phyloP scores from a whole-genome alignment of 805 yeast species.

The Barnettozyma populi region DNA sequence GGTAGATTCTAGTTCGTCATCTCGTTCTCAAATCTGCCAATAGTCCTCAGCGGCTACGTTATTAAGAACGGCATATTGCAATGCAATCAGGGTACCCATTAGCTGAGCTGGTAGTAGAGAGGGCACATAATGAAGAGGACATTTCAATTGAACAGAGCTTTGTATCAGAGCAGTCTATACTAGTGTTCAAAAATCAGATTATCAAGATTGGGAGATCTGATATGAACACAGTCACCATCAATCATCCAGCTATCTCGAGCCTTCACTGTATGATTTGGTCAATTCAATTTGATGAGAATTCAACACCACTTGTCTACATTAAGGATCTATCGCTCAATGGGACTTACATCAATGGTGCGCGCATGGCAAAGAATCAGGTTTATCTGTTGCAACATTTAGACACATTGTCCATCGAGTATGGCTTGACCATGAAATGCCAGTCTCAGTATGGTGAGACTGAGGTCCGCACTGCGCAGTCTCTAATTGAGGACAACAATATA shows the following conservation, averaged over 20 bases:
- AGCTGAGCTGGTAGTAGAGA: constrained; percentile 2
- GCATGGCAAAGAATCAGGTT: constrained; percentile 28
- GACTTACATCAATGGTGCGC: constrained; percentile 36
- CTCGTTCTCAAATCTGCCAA: background rate
- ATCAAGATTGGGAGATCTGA: constrained; percentile 40
- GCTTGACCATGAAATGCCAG: constrained; percentile 20
- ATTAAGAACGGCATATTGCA: too few species aligned
- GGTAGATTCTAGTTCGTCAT: too few species aligned
- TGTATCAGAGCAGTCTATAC: constrained; percentile 11
- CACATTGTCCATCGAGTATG: constrained; percentile 32
- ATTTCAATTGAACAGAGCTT: background rate
- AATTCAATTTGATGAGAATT: constrained; percentile 42
- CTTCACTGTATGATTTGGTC: constrained; percentile 46
- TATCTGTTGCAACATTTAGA: constrained; percentile 36
- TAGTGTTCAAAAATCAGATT: constrained; percentile 28
- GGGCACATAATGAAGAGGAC: background rate
- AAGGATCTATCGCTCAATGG: constrained; percentile 51
- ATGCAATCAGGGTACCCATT: background rate
- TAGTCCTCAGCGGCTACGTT: background rate
- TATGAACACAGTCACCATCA: constrained; percentile 28
- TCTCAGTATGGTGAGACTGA: constrained; percentile 16
- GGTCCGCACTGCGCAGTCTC: constrained; percentile 8
- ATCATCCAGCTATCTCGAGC: constrained; percentile 37
- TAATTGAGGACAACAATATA: constrained; percentile 21
- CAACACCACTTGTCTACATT: constrained; percentile 42